These are phyloP conservation scores for Suhomyces atakaporum DNA, from an alignment of 1,139 yeast genomes.

Conservation along the genomic window DNA sequence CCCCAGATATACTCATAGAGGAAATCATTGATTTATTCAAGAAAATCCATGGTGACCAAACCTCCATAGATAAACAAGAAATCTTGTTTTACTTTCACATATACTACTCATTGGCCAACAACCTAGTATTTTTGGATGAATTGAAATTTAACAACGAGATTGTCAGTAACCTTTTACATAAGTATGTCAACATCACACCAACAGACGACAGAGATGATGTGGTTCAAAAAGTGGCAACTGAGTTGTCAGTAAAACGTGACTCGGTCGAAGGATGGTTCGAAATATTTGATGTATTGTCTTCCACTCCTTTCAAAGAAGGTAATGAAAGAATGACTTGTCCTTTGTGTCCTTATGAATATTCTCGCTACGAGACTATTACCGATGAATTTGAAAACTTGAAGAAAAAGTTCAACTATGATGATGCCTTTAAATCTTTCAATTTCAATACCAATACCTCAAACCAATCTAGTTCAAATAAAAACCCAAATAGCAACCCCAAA, in stretches of 20 bases:
- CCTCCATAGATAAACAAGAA: conserved; percentile 29
- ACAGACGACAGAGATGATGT: conserved; percentile 11
- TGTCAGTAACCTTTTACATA: conserved; percentile 26
- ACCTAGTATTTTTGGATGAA: conserved; percentile 32
- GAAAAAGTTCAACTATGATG: conserved; percentile 12
- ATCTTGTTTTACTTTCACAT: conserved; percentile 32
- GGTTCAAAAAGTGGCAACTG: conserved; percentile 1
- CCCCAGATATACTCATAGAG: conserved; percentile 24
- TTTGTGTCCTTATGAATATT: conserved; percentile 36
- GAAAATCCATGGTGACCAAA: conserved; percentile 22
- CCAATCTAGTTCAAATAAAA: neutral
- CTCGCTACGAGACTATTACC: conserved; percentile 16
- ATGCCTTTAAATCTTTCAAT: conserved; percentile 11
- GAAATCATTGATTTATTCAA: conserved; percentile 26
- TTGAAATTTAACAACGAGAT: conserved; percentile 28
- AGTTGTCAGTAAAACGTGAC: conserved; percentile 4
- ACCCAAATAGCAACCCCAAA: conserved; percentile 7
- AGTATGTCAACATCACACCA: conserved; percentile 17
- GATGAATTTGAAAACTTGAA: conserved; percentile 15
- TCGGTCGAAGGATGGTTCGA: conserved; percentile 33
- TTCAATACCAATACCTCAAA: conserved; percentile 6
- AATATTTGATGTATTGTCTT: conserved; percentile 31
- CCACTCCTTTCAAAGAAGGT: conserved; percentile 32
- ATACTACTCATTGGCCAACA: conserved; percentile 35
- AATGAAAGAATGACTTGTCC: conserved; percentile 27